Evolutionary conservation across 164 flowering plant species (phyloP).

Genomic region (Nymphaea thermarum): DNA sequence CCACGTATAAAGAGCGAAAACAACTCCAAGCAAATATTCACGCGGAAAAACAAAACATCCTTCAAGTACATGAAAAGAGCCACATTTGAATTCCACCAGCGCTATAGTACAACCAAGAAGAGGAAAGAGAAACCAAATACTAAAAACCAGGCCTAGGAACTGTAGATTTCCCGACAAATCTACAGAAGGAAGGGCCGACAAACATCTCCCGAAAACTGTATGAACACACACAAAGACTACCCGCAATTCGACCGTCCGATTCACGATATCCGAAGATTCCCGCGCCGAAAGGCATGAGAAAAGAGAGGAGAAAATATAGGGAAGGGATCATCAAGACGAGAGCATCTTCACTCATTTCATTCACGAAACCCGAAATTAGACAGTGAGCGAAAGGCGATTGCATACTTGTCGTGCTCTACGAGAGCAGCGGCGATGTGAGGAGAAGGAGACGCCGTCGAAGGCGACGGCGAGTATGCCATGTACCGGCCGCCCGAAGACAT

Average conservation of each 20-base stretch:
- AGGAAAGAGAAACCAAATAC: no score
- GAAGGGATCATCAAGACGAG: not conserved
- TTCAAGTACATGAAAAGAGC: no score
- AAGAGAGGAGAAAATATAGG: not conserved
- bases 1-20: no score
- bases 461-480: constrained; percentile 93
- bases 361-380: not conserved
- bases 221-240: no score
- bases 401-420: constrained; percentile 82
- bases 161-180: no score
- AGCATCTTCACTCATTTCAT: not conserved
- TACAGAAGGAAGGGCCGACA: no score
- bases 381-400: not conserved
- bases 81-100: no score
- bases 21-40: no score
- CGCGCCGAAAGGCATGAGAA: not conserved
- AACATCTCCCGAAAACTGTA: no score
- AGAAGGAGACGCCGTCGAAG: constrained; percentile 71
- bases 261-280: not conserved
- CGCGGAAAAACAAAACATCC: no score
- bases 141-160: no score
- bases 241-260: not conserved
- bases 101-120: no score
- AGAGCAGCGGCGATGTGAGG: constrained; percentile 59
- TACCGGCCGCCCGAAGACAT: constrained; percentile 65